phyloP scores from a whole-genome alignment of 2,329 filamentous ascomycete genomes.

The Chrysoporthe deuterocubensis region DNA sequence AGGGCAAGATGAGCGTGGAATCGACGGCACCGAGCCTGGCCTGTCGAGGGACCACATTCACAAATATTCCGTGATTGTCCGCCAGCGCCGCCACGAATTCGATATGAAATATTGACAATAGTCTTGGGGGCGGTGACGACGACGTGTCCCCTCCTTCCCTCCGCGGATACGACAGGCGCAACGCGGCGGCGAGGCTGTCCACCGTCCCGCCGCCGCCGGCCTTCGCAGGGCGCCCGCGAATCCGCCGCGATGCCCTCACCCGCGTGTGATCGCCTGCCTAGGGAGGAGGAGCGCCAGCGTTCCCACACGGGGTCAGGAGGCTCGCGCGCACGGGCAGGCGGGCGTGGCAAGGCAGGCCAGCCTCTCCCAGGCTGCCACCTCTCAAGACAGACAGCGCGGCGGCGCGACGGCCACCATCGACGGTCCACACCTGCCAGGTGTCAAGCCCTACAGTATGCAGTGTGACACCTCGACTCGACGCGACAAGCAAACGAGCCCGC shows the following conservation, averaged over 20 bases:
- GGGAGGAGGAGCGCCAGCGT: neutral
- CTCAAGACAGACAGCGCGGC: neutral
- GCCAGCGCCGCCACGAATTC: conserved; percentile 7
- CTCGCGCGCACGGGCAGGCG: neutral
- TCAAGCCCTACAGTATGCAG: conserved; percentile 9
- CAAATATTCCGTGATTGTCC: conserved; percentile 10
- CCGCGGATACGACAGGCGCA: neutral
- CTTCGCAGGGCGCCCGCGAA: neutral
- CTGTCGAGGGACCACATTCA: conserved; percentile 9
- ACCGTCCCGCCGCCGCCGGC: neutral
- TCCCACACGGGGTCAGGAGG: neutral
- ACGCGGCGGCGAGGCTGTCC: neutral
- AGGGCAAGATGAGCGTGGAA: conserved; percentile 26
- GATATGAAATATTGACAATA: conserved; percentile 28
- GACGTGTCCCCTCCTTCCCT: conserved; percentile 1
- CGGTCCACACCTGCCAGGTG: conserved; percentile 9
- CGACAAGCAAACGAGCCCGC: neutral
- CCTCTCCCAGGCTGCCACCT: too few species aligned
- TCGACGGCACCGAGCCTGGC: conserved; percentile 12
- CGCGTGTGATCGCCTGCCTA: neutral
- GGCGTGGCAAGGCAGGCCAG: neutral
- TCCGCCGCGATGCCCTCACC: neutral
- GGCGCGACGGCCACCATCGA: neutral
- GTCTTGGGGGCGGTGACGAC: conserved; percentile 20
- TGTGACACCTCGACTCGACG: neutral